phyloP scores from a whole-genome alignment of 179 eudicot species.

The Silene vulgaris region DNA sequence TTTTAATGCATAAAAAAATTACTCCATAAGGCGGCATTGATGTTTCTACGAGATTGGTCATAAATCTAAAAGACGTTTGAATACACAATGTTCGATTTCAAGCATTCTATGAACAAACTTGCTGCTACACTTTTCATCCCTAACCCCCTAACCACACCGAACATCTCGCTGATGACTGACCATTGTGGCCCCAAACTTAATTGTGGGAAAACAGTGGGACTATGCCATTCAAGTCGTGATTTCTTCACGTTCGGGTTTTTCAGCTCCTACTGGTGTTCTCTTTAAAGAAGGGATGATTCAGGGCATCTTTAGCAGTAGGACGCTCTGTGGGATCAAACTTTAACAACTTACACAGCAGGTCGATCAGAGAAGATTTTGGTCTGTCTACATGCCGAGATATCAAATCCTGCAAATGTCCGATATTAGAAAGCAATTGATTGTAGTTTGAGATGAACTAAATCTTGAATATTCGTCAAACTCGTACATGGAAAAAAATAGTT shows the following conservation, averaged over 20 bases:
- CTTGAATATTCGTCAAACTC: neutral
- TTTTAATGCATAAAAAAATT: no score
- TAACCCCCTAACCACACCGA: neutral
- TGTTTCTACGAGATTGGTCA: no score
- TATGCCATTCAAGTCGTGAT: neutral
- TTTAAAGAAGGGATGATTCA: slow-evolving; percentile 55
- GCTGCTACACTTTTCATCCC: neutral
- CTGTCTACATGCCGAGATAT: slow-evolving; percentile 39
- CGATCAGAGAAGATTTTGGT: slow-evolving; percentile 35
- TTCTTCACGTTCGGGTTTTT: neutral
- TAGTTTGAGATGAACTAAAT: neutral
- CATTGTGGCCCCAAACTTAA: neutral
- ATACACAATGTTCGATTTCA: neutral
- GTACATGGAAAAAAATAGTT: no score
- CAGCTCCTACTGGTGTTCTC: slow-evolving; percentile 19
- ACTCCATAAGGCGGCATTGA: no score
- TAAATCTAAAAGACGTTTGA: neutral
- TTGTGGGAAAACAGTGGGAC: no score
- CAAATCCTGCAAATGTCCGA: slow-evolving; percentile 41
- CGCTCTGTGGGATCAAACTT: slow-evolving; percentile 61
- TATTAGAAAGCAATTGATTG: neutral
- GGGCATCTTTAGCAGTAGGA: slow-evolving; percentile 53
- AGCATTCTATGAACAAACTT: slow-evolving; percentile 9
- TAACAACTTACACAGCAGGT: slow-evolving; percentile 56
- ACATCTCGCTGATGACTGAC: neutral